Conservation (phyloP, 768 basidiomycete genomes). For the Phaeotremella fagi region DNA sequence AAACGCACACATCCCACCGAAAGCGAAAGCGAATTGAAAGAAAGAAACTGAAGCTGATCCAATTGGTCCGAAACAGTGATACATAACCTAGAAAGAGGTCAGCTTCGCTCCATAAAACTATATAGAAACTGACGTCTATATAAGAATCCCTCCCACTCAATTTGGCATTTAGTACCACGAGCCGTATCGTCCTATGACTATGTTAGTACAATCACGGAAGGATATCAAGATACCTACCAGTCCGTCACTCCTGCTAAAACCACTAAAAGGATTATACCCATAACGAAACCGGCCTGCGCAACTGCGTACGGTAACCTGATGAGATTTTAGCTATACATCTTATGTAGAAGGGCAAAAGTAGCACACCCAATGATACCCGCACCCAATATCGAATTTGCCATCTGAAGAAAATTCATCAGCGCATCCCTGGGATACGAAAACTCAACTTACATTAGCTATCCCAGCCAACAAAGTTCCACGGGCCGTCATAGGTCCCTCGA, state of each 20-base stretch:
- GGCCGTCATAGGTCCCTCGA: slow-evolving; percentile 25
- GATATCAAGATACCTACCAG: slow-evolving; percentile 24
- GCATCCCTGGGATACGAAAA: too few species aligned
- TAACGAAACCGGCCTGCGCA: slow-evolving; percentile 88
- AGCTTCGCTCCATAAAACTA: background rate
- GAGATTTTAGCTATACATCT: background rate
- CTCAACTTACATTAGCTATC: slow-evolving; percentile 73
- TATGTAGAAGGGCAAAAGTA: background rate
- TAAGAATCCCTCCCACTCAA: slow-evolving; percentile 87
- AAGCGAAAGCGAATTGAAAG: slow-evolving; percentile 97
- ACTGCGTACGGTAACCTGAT: slow-evolving; percentile 85
- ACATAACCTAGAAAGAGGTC: slow-evolving; percentile 63
- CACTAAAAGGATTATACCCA: slow-evolving; percentile 75
- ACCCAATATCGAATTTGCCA: slow-evolving; percentile 24
- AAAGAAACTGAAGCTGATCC: slow-evolving; percentile 93
- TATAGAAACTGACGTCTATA: slow-evolving; percentile 55
- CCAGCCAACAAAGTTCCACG: slow-evolving; percentile 50
- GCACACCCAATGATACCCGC: slow-evolving; percentile 23
- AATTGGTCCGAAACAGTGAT: slow-evolving; percentile 80
- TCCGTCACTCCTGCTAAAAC: slow-evolving; percentile 73
- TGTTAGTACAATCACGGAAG: background rate
- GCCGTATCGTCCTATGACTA: slow-evolving; percentile 85
- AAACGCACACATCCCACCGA: slow-evolving; percentile 98
- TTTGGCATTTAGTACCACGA: slow-evolving; percentile 94
- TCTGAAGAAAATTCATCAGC: too few species aligned